Evolutionary conservation across 1,284 basidiomycete genomes (phyloP), one percentile per base, ranked within the genome.

Genomic region (Cryptococcus sp.): DNA sequence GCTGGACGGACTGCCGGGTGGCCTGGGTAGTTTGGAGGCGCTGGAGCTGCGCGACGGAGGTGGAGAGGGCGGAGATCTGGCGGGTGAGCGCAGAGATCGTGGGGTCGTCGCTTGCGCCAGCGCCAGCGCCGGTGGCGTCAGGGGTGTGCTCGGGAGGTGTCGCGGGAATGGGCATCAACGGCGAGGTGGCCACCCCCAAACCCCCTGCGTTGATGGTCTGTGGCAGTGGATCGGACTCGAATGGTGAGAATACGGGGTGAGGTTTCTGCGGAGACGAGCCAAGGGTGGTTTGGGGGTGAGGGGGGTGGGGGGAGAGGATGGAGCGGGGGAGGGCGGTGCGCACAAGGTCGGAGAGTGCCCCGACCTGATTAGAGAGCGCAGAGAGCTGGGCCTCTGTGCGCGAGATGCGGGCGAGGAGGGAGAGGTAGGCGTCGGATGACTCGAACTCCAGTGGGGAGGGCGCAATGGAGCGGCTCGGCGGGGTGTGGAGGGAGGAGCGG

Each of bases 1-100:
- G 21, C 50, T 51, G 50, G 12, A 18, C 18, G 21, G 38, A 20
- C n/a, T n/a, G 38, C 21, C 7, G n/a, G 15, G 49, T 9, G 53
- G 63, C 24, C 53, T 64, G 59, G 8, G 60, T 52, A 54, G 69
- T 67, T 23, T 70, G 68, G n/a, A 70, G 57, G 0, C 68, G 60
- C 53, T 71, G 66, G 12, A 92, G 80, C 72, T 92, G 90, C 16
- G 89, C 87, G 46, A 93, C 89, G 12, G 89, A 90, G 0, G 86
- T 85, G 23, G 89, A 91, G 60, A 93, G 79, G 11, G 87, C 88
- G 64, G 87, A 87, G 53, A 92, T 79, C 50, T 89, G 85, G 68
- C 88, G 87, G 12, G 88, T 87, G 38, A 93, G 87, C 46, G 85
- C 83, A 9, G 83, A 79, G 58, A 92, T 51, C 4, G 55, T 28